Evolutionary conservation across 2,329 filamentous ascomycete species (phyloP), one percentile per base, ranked within the genome.

Genomic region (Decorospora gaudefroyi): DNA sequence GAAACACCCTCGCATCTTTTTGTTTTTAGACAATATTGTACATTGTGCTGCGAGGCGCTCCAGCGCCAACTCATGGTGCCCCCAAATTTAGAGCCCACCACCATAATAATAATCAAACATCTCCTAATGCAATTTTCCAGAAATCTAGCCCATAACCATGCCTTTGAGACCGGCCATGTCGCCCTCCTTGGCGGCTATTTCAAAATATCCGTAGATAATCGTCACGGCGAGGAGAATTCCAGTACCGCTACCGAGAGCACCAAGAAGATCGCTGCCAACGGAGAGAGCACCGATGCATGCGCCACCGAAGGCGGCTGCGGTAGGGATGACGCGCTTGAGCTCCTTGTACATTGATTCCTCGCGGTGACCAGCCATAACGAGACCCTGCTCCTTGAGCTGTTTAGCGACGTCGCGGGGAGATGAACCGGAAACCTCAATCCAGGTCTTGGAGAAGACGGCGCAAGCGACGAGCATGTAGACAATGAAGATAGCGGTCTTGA

Each of bases 291-390:
- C 93, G 78, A 99, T 99, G 80, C 92, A 97, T 60, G 93, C 93
- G 81, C 93, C 93, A 75, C 95, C 93, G 61, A 99, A 99, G 65
- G 95, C 93, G 57, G 93, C 93, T 51, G 93, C 95, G 49, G 93
- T 97, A 55, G 93, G 95, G 58, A 99, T 99, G 66, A 99, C 93
- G 68, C 93, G 88, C 88, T 99, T 99, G 57, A 99, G 84, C 78
- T 99, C 93, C 82, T 95, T 95, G 85, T 99, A 99, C 93, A 99
- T 99, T 80, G 88, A 95, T 82, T 97, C 92, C 75, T 99, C 95
- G 78, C 93, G 89, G 81, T 99, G 93, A 69, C 93, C 93, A 67
- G 93, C 92, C 95, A 99, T 99, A 62, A 99, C 92, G 46, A 99
- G 86, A 72, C 93, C 93, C 78, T 99, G 93, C 69, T 99, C 95